Percentiles rank a stretch among this genome's conserved stretches.
Conservation (phyloP, 1,284 basidiomycete species). For the Puccinia coronata region DNA sequence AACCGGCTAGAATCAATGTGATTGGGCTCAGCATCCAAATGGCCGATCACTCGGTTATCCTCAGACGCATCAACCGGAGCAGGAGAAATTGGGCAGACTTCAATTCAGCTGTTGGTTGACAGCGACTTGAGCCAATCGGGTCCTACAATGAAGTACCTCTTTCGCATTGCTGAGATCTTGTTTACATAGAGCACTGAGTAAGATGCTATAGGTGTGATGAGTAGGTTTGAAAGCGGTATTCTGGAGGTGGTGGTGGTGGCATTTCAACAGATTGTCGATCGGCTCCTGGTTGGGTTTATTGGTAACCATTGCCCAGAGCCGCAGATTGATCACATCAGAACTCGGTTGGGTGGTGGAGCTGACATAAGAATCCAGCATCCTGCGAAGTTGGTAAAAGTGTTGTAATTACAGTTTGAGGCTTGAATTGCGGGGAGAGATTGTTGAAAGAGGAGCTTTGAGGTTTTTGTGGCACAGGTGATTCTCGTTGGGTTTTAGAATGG, state of each 20-base stretch:
- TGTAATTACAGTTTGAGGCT: too few species aligned
- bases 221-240: constrained; percentile 33
- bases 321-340: constrained; percentile 35
- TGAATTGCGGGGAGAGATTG: too few species aligned
- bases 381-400: constrained; percentile 42
- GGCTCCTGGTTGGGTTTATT: constrained; percentile 39
- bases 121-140: constrained; percentile 15
- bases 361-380: constrained; percentile 40
- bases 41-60: constrained; percentile 3
- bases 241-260: constrained; percentile 30
- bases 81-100: constrained; percentile 34
- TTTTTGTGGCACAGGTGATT: too few species aligned
- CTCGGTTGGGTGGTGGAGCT: constrained; percentile 34
- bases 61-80: constrained; percentile 31
- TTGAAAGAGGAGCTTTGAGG: too few species aligned
- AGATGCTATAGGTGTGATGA: constrained; percentile 40
- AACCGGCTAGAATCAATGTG: constrained; percentile 18
- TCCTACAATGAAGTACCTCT: constrained; percentile 20
- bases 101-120: constrained; percentile 44
- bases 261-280: constrained; percentile 29
- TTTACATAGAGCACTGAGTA: constrained; percentile 42
- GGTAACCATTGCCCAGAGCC: constrained; percentile 40
- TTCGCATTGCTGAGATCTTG: constrained; percentile 33
- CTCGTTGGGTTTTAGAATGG: too few species aligned
- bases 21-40: constrained; percentile 35